phyloP scores from a whole-genome alignment of 768 basidiomycete species.

The Suillus fuscotomentosus region DNA sequence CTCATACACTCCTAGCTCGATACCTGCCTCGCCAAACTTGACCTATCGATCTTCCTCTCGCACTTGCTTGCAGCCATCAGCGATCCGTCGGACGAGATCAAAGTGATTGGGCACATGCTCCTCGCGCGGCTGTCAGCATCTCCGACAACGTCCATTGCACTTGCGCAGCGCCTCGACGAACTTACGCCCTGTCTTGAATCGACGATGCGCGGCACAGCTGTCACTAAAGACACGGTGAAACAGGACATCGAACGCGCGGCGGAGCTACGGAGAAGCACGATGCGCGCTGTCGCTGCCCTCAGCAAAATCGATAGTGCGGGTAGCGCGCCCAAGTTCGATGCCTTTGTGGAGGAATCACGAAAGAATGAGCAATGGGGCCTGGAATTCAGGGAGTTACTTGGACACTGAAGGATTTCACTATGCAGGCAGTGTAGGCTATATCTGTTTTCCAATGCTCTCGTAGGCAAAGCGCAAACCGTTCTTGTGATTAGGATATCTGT shows the following conservation, averaged over 20 bases:
- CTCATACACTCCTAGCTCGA: constrained; percentile 58
- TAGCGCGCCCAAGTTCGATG: constrained; percentile 72
- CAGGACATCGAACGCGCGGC: constrained; percentile 86
- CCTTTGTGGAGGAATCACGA: constrained; percentile 72
- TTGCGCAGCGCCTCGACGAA: constrained; percentile 74
- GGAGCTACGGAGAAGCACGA: constrained; percentile 87
- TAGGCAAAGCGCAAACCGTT: neutral
- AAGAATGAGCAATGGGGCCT: constrained; percentile 62
- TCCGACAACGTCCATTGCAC: constrained; percentile 75
- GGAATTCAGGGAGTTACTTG: constrained; percentile 50
- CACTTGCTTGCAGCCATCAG: constrained; percentile 79
- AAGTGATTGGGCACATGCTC: constrained; percentile 95
- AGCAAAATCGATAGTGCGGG: constrained; percentile 67
- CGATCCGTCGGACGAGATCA: constrained; percentile 95
- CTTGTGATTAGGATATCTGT: neutral
- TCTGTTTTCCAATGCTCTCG: neutral
- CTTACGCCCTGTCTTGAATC: constrained; percentile 81
- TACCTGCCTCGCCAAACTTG: constrained; percentile 86
- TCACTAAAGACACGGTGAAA: constrained; percentile 96
- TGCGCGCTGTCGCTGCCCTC: constrained; percentile 84
- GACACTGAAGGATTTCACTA: constrained; percentile 17
- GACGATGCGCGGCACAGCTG: constrained; percentile 85
- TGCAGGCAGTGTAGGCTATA: neutral
- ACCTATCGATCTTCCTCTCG: constrained; percentile 80
- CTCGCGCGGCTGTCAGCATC: constrained; percentile 87